Evolutionary conservation across 1,284 basidiomycete species (phyloP).

Genomic region (Tetrapyrgos nigripes): DNA sequence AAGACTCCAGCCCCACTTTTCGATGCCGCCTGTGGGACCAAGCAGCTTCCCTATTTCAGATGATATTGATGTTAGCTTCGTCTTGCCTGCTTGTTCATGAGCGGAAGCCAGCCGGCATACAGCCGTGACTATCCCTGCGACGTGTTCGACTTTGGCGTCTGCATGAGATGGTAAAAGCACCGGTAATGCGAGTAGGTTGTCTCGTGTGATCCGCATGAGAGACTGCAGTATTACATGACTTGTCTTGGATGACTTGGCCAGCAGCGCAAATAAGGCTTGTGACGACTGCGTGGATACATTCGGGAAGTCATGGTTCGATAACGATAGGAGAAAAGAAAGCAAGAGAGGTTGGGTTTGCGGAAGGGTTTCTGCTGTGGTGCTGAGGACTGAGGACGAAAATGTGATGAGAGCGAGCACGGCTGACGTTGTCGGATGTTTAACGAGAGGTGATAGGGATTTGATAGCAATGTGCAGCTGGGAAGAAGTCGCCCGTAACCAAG

Average conservation of each 20-base stretch:
- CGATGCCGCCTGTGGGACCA: slow-evolving; percentile 83
- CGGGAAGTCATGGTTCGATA: slow-evolving; percentile 60
- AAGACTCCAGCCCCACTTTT: slow-evolving; percentile 89
- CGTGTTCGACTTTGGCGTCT: slow-evolving; percentile 74
- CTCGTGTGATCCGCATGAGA: slow-evolving; percentile 59
- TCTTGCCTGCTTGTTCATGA: slow-evolving; percentile 23
- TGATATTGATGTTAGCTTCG: slow-evolving; percentile 48
- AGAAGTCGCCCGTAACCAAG: slow-evolving; percentile 69
- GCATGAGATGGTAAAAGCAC: slow-evolving; percentile 71
- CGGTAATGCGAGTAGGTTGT: slow-evolving; percentile 79
- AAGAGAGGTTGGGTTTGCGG: slow-evolving; percentile 70
- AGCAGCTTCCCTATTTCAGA: slow-evolving; percentile 71
- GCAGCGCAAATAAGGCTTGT: slow-evolving; percentile 51
- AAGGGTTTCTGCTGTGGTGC: slow-evolving; percentile 62
- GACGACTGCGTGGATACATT: slow-evolving; percentile 60
- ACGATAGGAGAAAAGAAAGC: slow-evolving; percentile 70
- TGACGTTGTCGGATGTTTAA: slow-evolving; percentile 68
- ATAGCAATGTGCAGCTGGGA: slow-evolving; percentile 74
- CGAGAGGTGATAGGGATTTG: slow-evolving; percentile 63
- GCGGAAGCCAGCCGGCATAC: slow-evolving; percentile 59
- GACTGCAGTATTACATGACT: slow-evolving; percentile 57
- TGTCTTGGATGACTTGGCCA: slow-evolving; percentile 47
- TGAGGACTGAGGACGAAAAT: slow-evolving; percentile 63
- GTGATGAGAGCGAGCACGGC: slow-evolving; percentile 64
- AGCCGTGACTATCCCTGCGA: slow-evolving; percentile 71